phyloP scores from a whole-genome alignment of 1,284 basidiomycete species.

The Pseudozyma tsukubaensis region DNA sequence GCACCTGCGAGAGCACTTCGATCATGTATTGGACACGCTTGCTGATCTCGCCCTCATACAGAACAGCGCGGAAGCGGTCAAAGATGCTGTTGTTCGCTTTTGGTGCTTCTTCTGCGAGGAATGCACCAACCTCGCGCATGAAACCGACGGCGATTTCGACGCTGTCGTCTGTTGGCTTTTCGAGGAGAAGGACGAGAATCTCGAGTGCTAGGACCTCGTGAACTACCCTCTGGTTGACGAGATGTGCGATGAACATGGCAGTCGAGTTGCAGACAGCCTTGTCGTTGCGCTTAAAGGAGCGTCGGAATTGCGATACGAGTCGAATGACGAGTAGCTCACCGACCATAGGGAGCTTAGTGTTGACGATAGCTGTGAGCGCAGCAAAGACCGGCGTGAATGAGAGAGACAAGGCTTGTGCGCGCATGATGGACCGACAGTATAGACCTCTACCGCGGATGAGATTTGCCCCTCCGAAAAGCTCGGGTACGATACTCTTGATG shows the following conservation, averaged over 20 bases:
- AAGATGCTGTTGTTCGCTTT: conserved; percentile 92
- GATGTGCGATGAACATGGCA: conserved; percentile 93
- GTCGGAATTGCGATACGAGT: conserved; percentile 92
- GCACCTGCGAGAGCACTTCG: conserved; percentile 80
- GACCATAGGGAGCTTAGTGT: conserved; percentile 95
- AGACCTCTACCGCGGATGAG: conserved; percentile 66
- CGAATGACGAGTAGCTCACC: conserved; percentile 90
- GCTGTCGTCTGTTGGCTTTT: conserved; percentile 95
- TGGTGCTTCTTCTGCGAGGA: conserved; percentile 90
- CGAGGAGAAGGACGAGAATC: conserved; percentile 91
- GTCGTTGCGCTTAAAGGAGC: conserved; percentile 96
- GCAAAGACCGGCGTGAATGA: conserved; percentile 98
- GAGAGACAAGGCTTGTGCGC: conserved; percentile 93
- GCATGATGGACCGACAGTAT: conserved; percentile 86
- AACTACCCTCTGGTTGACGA: conserved; percentile 94
- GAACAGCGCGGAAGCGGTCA: conserved; percentile 93
- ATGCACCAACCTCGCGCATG: conserved; percentile 95
- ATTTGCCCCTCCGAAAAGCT: conserved; percentile 71
- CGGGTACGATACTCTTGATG: conserved; percentile 96
- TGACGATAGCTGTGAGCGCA: conserved; percentile 91
- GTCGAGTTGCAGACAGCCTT: conserved; percentile 96
- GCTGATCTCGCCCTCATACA: conserved; percentile 93
- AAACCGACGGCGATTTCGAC: conserved; percentile 98
- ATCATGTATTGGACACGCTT: conserved; percentile 99
- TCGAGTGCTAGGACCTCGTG: conserved; percentile 94